A percentile compares a stretch with the other conserved stretches of the same genome.
Evolutionary conservation across 1,284 basidiomycete genomes (phyloP).

Genomic region (Ustilago curta): DNA sequence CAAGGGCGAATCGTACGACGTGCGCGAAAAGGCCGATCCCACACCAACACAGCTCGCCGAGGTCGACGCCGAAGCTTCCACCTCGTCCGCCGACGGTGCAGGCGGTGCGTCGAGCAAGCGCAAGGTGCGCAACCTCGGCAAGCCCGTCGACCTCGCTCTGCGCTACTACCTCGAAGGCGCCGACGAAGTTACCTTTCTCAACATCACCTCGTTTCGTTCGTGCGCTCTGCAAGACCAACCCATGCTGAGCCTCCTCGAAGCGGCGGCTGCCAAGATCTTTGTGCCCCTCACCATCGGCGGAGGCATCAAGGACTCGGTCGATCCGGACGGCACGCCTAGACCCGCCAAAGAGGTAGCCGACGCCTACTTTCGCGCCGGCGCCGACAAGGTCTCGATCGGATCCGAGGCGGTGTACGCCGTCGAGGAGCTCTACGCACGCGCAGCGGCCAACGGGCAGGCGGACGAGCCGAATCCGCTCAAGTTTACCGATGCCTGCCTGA

Average conservation of each 20-base stretch:
- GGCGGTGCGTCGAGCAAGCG: slow-evolving; percentile 68
- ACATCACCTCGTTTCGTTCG: slow-evolving; percentile 98
- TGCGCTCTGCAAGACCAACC: slow-evolving; percentile 96
- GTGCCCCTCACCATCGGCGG: slow-evolving; percentile 99
- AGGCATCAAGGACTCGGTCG: slow-evolving; percentile 94
- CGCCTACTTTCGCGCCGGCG: slow-evolving; percentile 95
- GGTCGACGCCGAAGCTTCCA: slow-evolving; percentile 6
- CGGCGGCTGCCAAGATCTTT: slow-evolving; percentile 89
- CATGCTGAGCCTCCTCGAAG: slow-evolving; percentile 94
- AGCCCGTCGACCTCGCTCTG: slow-evolving; percentile 90
- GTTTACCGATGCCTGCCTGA: slow-evolving; percentile 65
- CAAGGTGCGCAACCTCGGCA: slow-evolving; percentile 94
- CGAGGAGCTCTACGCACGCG: slow-evolving; percentile 77
- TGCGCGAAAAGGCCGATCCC: slow-evolving; percentile 76
- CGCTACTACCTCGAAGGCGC: slow-evolving; percentile 90
- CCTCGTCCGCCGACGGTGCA: too few species aligned
- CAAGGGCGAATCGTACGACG: slow-evolving; percentile 99
- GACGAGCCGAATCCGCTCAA: slow-evolving; percentile 58
- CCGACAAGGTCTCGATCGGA: slow-evolving; percentile 96
- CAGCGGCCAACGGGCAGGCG: slow-evolving; percentile 79
- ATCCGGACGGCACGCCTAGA: slow-evolving; percentile 90
- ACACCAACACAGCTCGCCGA: slow-evolving; percentile 6
- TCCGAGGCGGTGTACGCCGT: slow-evolving; percentile 94
- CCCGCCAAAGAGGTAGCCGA: slow-evolving; percentile 93
- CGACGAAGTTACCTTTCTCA: slow-evolving; percentile 96